These are phyloP conservation scores for Ambrosiella xylebori DNA, from an alignment of 2,329 filamentous ascomycete genomes.

Conservation along the genomic window DNA sequence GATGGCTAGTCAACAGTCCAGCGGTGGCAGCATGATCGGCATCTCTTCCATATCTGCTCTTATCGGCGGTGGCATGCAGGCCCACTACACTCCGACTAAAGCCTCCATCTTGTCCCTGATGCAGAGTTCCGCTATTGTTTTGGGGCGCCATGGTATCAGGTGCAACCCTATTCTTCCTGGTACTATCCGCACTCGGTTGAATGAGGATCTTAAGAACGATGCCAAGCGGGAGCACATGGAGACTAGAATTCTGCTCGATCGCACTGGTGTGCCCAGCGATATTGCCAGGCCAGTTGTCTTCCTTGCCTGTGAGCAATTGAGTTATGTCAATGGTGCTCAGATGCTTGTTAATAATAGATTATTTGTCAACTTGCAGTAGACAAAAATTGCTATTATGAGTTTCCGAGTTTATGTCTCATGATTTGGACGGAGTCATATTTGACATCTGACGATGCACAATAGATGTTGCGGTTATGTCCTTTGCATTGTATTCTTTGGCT, in stretches of 20 bases:
- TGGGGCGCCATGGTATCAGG: slow-evolving; percentile 58
- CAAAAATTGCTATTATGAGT: not conserved
- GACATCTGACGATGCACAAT: not conserved
- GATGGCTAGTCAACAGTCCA: slow-evolving; percentile 49
- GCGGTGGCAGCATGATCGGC: slow-evolving; percentile 66
- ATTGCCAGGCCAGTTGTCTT: slow-evolving; percentile 74
- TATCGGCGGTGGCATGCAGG: slow-evolving; percentile 61
- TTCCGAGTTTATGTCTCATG: not conserved
- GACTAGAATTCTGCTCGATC: slow-evolving; percentile 58
- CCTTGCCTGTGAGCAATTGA: slow-evolving; percentile 61
- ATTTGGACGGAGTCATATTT: not conserved
- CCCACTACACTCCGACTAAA: slow-evolving; percentile 80
- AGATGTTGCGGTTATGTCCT: not conserved
- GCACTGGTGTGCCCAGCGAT: slow-evolving; percentile 56
- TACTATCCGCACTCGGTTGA: slow-evolving; percentile 69
- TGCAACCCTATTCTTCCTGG: slow-evolving; percentile 76
- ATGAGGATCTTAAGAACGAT: slow-evolving; percentile 64
- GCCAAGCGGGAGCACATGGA: slow-evolving; percentile 65
- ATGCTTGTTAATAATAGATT: slow-evolving; percentile 73
- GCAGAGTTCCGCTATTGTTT: slow-evolving; percentile 64
- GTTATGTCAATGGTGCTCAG: slow-evolving; percentile 70
- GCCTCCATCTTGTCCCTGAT: slow-evolving; percentile 66
- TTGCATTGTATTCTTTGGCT: no score
- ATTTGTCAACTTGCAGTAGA: slow-evolving; percentile 73
- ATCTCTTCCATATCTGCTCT: slow-evolving; percentile 58